Conservation (phyloP, 495 filamentous ascomycete species). For the Chlorociboria aeruginascens region DNA sequence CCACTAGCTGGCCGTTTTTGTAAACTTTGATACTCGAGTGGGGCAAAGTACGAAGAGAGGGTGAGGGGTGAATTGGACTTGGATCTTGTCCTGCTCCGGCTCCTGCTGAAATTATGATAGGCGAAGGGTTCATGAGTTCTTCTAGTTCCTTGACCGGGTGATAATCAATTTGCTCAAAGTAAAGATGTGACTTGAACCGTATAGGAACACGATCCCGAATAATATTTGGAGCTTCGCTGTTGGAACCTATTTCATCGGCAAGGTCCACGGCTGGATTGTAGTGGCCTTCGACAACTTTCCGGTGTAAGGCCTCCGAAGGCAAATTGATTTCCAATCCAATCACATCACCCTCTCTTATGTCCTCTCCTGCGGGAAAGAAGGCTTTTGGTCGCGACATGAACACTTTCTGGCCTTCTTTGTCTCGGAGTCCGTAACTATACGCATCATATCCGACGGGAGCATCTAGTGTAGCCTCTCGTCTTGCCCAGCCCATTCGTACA, state of each 20-base stretch:
- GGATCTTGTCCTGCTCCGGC: constrained; percentile 21
- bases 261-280: constrained; percentile 78
- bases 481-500: constrained; percentile 80
- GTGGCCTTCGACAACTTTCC: constrained; percentile 73
- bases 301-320: constrained; percentile 71
- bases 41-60: constrained; percentile 71
- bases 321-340: constrained; percentile 90
- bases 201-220: constrained; percentile 92
- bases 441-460: constrained; percentile 92
- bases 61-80: constrained; percentile 55
- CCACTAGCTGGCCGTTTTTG: constrained; percentile 81
- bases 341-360: constrained; percentile 73
- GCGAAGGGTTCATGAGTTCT: constrained; percentile 64
- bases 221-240: constrained; percentile 47
- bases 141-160: constrained; percentile 81
- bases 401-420: constrained; percentile 79
- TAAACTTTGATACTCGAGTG: constrained; percentile 77
- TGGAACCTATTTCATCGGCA: constrained; percentile 36
- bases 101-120: constrained; percentile 33
- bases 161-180: constrained; percentile 93
- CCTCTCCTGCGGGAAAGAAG: constrained; percentile 66
- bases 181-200: constrained; percentile 81
- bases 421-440: constrained; percentile 90
- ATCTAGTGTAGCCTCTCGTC: constrained; percentile 82
- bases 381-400: constrained; percentile 86